Evolutionary conservation across 2,329 filamentous ascomycete genomes (phyloP).

Genomic region (Fusarium sacchari): DNA sequence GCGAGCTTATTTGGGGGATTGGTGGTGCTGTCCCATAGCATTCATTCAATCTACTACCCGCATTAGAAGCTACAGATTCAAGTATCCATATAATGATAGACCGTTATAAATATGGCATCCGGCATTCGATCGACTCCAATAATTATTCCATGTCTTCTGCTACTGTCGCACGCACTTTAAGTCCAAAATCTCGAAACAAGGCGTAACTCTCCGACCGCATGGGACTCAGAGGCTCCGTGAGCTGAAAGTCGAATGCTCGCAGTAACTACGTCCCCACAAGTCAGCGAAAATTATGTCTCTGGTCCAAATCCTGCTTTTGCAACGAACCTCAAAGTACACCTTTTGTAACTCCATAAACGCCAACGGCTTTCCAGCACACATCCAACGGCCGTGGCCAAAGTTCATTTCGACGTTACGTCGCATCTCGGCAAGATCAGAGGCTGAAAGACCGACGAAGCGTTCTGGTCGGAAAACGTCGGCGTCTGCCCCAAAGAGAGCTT

Average conservation of each 20-base stretch:
- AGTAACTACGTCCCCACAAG: background rate
- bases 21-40: background rate
- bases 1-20: background rate
- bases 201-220: background rate
- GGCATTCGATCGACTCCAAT: rapidly evolving
- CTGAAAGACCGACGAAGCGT: background rate
- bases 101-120: rapidly evolving
- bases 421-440: background rate
- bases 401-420: conserved; percentile 9
- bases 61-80: rapidly evolving
- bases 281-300: rapidly evolving
- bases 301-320: rapidly evolving
- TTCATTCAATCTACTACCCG: background rate
- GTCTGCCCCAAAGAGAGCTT: background rate
- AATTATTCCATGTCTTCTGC: background rate
- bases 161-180: background rate
- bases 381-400: background rate
- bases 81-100: rapidly evolving
- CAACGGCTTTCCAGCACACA: conserved; percentile 5
- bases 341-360: conserved; percentile 4
- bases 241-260: background rate
- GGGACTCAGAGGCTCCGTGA: background rate
- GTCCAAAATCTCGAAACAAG: background rate
- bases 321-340: background rate
- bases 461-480: conserved; percentile 1